phyloP scores from a whole-genome alignment of 2,329 filamentous ascomycete genomes.

The Venturia effusa region DNA sequence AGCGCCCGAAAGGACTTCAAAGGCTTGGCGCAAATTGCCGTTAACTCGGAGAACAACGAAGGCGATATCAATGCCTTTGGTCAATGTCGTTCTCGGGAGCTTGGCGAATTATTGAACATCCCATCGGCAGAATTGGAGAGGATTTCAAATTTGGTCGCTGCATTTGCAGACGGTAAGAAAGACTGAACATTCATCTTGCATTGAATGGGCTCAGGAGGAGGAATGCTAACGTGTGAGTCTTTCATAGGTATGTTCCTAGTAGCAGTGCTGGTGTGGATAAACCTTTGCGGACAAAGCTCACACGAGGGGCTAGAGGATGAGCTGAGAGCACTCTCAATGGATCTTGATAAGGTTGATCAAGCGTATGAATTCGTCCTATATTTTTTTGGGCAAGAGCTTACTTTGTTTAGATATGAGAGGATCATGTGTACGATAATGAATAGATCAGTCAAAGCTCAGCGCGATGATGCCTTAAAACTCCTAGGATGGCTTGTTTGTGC shows the following conservation, averaged over 20 bases:
- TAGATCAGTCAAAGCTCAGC: slow-evolving; percentile 21
- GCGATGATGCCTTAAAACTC: slow-evolving; percentile 20
- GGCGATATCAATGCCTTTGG: not conserved
- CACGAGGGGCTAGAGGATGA: slow-evolving; percentile 15
- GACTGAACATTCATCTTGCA: too few species aligned
- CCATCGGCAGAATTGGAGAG: not conserved
- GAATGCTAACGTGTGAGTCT: not conserved
- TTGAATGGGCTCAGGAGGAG: not conserved
- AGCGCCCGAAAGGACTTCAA: slow-evolving; percentile 15
- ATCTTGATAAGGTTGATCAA: slow-evolving; percentile 13
- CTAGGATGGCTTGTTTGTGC: slow-evolving; percentile 32
- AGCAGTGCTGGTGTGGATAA: slow-evolving; percentile 18
- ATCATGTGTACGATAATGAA: not conserved
- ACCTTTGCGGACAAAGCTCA: slow-evolving; percentile 18
- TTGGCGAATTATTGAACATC: slow-evolving; percentile 10
- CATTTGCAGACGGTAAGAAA: not conserved
- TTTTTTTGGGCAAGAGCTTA: too few species aligned
- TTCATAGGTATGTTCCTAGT: slow-evolving; percentile 18
- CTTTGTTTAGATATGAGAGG: not conserved
- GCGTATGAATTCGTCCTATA: slow-evolving; percentile 8
- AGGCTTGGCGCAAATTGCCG: slow-evolving; percentile 10
- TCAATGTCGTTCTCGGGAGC: slow-evolving; percentile 2
- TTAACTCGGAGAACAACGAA: not conserved
- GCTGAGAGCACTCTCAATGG: not conserved
- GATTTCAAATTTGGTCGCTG: not conserved